Evolutionary conservation across 495 filamentous ascomycete species (phyloP), one percentile per base, ranked within the genome.

Genomic region (Talaromyces proteolyticus): DNA sequence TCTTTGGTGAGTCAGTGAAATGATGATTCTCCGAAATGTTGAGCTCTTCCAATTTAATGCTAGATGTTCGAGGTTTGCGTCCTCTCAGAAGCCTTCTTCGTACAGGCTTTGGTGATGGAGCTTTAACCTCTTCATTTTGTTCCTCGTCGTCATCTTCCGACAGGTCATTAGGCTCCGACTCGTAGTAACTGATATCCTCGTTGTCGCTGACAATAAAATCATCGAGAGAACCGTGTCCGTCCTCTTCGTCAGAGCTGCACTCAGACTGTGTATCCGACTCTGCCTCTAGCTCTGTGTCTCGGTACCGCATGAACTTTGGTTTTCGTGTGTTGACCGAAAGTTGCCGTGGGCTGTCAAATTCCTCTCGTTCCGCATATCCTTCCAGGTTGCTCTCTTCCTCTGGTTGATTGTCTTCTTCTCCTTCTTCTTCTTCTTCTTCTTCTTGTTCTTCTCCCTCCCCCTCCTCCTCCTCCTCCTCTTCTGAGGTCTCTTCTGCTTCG

Each of bases 181-280:
- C 66, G 53, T 69, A 55, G 40, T 57, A 73, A 49, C 69, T 75
- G 21, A 58, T 29, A 18, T 73, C 69, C 4, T 73, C 68, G 53
- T 73, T 64, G 52, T 75, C 72, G 42, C 70, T 73, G 44, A 73
- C 72, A 57, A 75, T 65, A 45, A 74, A 75, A 40, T 68, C 69
- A 25, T 70, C 68, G 23, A 73, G 53, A 38, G 68, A 72, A 47
- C 66, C 54, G 42, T 61, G 64, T 48, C 58, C 63, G 58, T 70
- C 57, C 22, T 50, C 49, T 43, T 65, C 63, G 17, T 53, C 56
- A 22, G 41, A 47, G 23, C 29, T 38, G n/a, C 44, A 40, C 24
- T 45, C 43, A 11, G 29, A n/a, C 26, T 46, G 23, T 6, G 42
- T 42, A 26, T 52, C 50, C 26, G 37, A 49, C 10, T 45, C 50